These are phyloP conservation scores for Lachancea meyersii DNA, from an alignment of 805 yeast species.

Conservation along the genomic window DNA sequence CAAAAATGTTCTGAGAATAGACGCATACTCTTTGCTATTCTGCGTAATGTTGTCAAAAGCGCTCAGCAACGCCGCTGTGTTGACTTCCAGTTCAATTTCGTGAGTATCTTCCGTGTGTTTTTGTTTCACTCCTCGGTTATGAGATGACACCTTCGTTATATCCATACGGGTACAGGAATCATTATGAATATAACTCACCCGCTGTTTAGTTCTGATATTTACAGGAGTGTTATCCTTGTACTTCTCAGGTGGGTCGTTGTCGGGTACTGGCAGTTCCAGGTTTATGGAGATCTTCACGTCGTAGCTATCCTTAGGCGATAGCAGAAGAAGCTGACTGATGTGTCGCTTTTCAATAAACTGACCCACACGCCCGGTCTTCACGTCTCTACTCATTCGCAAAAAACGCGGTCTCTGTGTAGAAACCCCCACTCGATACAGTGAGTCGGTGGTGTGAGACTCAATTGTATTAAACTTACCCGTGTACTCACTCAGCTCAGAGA, in stretches of 20 bases:
- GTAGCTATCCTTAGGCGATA: slow-evolving; percentile 68
- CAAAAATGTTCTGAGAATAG: slow-evolving; percentile 49
- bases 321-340: slow-evolving; percentile 63
- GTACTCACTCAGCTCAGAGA: slow-evolving; percentile 46
- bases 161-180: slow-evolving; percentile 70
- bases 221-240: slow-evolving; percentile 48
- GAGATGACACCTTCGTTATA: slow-evolving; percentile 50
- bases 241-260: slow-evolving; percentile 50
- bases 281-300: slow-evolving; percentile 74
- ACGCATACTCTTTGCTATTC: slow-evolving; percentile 53
- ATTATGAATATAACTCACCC: slow-evolving; percentile 67
- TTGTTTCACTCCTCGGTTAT: slow-evolving; percentile 22
- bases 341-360: slow-evolving; percentile 69
- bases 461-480: slow-evolving; percentile 51
- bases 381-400: slow-evolving; percentile 62
- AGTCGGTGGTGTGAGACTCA: slow-evolving; percentile 59
- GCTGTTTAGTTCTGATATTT: slow-evolving; percentile 60
- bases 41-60: slow-evolving; percentile 37
- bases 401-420: slow-evolving; percentile 60
- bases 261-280: slow-evolving; percentile 61
- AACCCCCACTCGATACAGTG: slow-evolving; percentile 53
- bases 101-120: slow-evolving; percentile 27
- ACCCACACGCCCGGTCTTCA: slow-evolving; percentile 57
- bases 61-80: slow-evolving; percentile 37
- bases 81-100: slow-evolving; percentile 50